Conservation (phyloP, 2,329 filamentous ascomycete species). For the Domatiomyces catenatus region DNA sequence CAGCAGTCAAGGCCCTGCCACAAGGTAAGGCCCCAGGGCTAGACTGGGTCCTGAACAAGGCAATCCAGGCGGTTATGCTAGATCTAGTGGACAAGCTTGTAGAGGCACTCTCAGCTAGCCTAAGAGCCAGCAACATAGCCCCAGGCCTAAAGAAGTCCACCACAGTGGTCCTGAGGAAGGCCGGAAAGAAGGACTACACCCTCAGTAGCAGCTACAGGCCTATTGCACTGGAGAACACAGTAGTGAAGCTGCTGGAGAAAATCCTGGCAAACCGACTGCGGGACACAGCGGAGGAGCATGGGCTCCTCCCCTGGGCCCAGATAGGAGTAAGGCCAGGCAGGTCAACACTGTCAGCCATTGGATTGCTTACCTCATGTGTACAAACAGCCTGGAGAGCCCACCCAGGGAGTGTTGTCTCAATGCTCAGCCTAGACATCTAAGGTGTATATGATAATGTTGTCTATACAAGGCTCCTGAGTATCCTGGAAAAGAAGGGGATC, state of each 20-base stretch:
- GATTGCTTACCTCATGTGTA: neutral
- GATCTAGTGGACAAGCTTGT: too few species aligned
- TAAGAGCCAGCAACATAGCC: too few species aligned
- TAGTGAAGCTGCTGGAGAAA: neutral
- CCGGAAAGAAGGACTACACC: too few species aligned
- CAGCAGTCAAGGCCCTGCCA: too few species aligned
- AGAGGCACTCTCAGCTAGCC: too few species aligned
- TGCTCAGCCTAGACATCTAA: neutral
- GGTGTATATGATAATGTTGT: neutral
- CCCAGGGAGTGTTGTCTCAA: neutral
- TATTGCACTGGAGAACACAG: too few species aligned
- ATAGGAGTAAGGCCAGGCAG: neutral
- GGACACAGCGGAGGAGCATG: neutral
- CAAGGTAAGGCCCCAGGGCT: too few species aligned
- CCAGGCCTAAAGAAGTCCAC: too few species aligned
- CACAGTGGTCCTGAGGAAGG: too few species aligned
- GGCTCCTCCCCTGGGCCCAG: neutral
- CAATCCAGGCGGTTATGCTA: too few species aligned
- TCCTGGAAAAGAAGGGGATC: neutral
- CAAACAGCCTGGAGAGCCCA: neutral
- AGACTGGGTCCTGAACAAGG: too few species aligned
- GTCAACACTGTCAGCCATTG: neutral
- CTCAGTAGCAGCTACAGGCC: too few species aligned
- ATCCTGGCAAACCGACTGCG: neutral
- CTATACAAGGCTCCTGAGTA: neutral